Evolutionary conservation across 345 rosid species (phyloP).

Genomic region (Erysimum cheiranthoides): DNA sequence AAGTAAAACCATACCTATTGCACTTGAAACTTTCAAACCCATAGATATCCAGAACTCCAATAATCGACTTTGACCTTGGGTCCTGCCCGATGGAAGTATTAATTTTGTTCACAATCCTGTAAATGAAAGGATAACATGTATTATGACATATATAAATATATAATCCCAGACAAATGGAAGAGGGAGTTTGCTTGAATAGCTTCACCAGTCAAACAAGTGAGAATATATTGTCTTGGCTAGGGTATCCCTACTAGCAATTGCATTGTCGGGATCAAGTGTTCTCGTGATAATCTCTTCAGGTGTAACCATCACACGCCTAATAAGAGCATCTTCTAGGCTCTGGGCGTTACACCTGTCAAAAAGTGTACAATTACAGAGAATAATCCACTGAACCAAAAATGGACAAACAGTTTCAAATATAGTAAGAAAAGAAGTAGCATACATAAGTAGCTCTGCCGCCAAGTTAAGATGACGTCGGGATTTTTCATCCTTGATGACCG

Average conservation of each 20-base stretch:
- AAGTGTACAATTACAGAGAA: slow-evolving; percentile 33
- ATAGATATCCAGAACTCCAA: slow-evolving; percentile 95
- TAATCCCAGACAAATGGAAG: slow-evolving; percentile 24
- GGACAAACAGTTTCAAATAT: slow-evolving; percentile 16
- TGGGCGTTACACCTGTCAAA: slow-evolving; percentile 72
- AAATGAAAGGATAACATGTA: slow-evolving; percentile 30
- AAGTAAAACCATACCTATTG: slow-evolving; percentile 65
- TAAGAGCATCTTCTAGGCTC: slow-evolving; percentile 87
- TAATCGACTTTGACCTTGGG: slow-evolving; percentile 73
- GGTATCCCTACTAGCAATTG: slow-evolving; percentile 82
- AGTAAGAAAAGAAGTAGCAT: slow-evolving; percentile 22
- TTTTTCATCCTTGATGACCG: slow-evolving; percentile 73
- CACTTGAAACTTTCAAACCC: slow-evolving; percentile 93
- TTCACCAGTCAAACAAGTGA: slow-evolving; percentile 90
- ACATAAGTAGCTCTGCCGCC: slow-evolving; percentile 81
- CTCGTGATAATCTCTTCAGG: slow-evolving; percentile 91
- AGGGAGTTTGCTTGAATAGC: slow-evolving; percentile 33
- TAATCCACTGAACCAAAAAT: slow-evolving; percentile 21
- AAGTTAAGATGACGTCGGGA: slow-evolving; percentile 78
- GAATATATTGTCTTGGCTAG: slow-evolving; percentile 86
- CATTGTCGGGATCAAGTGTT: slow-evolving; percentile 79
- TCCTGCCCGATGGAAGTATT: slow-evolving; percentile 92
- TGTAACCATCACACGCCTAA: slow-evolving; percentile 90
- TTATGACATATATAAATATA: slow-evolving; percentile 16
- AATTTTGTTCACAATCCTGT: slow-evolving; percentile 92